A percentile compares a stretch with the other conserved stretches of the same genome.
Evolutionary conservation across 371 early-diverging fungal genomes (phyloP).

Genomic region (Basidiobolus meristosporus): DNA sequence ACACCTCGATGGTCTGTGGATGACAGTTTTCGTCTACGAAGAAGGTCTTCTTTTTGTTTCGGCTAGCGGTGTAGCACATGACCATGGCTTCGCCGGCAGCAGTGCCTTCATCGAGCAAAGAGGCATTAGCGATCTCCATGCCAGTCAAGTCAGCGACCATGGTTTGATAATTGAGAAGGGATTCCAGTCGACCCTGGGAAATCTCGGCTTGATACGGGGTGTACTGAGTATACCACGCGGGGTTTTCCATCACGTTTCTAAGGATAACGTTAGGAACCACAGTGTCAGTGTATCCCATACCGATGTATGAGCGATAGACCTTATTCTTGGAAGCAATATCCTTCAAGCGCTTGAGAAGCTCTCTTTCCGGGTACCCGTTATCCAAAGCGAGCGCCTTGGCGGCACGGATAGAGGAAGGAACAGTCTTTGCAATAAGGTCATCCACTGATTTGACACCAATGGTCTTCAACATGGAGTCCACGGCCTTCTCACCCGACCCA

Average conservation of each 20-base stretch:
- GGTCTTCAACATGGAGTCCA: constrained; percentile 56
- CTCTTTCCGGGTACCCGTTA: constrained; percentile 58
- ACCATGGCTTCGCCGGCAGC: constrained; percentile 96
- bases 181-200: constrained; percentile 91
- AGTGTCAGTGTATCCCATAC: constrained; percentile 84
- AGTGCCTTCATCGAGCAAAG: constrained; percentile 91
- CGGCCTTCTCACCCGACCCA: constrained; percentile 57
- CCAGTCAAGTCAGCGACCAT: constrained; percentile 88
- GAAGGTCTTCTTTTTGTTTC: constrained; percentile 60
- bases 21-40: constrained; percentile 83
- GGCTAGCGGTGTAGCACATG: constrained; percentile 55
- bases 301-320: constrained; percentile 76
- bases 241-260: constrained; percentile 91
- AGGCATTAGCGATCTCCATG: constrained; percentile 85
- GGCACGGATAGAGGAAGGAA: constrained; percentile 67
- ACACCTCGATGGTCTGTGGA: constrained; percentile 84
- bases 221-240: constrained; percentile 79
- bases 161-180: constrained; percentile 90
- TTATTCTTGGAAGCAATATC: constrained; percentile 77
- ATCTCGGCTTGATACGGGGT: constrained; percentile 98
- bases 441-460: constrained; percentile 60
- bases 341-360: constrained; percentile 59
- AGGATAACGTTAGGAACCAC: constrained; percentile 85
- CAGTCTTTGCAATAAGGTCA: constrained; percentile 58
- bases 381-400: constrained; percentile 35